Evolutionary conservation across 1,139 yeast genomes (phyloP).

Genomic region (Komagataea norvegica): DNA sequence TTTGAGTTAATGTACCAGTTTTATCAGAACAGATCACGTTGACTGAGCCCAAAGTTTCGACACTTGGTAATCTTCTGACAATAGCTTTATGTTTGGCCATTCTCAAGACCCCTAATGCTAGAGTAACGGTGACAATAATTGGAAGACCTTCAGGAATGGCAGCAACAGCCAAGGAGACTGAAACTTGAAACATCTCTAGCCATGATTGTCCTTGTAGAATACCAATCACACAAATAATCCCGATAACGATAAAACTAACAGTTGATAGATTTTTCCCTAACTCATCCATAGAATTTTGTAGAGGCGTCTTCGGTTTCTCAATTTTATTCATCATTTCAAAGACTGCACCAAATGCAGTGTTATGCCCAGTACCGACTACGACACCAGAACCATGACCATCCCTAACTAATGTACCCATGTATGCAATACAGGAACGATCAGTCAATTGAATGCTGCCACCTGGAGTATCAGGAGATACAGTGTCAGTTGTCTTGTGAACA

Average conservation of each 20-base stretch:
- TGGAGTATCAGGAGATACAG: slow-evolving; percentile 19
- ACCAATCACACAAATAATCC: slow-evolving; percentile 81
- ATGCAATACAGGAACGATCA: slow-evolving; percentile 73
- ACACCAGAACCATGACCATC: slow-evolving; percentile 92
- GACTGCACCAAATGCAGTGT: slow-evolving; percentile 85
- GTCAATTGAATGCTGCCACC: slow-evolving; percentile 44
- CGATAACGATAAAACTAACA: slow-evolving; percentile 80
- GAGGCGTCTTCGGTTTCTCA: slow-evolving; percentile 93
- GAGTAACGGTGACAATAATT: slow-evolving; percentile 90
- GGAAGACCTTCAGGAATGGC: slow-evolving; percentile 98
- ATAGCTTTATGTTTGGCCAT: slow-evolving; percentile 94
- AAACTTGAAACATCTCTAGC: slow-evolving; percentile 96
- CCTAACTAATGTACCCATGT: slow-evolving; percentile 93
- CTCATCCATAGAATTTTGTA: slow-evolving; percentile 91
- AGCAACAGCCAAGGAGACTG: slow-evolving; percentile 94
- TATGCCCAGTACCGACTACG: slow-evolving; percentile 84
- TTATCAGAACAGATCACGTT: slow-evolving; percentile 94
- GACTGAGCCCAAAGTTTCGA: slow-evolving; percentile 92
- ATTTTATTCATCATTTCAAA: slow-evolving; percentile 92
- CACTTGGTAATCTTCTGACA: slow-evolving; percentile 88
- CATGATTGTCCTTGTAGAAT: slow-evolving; percentile 85
- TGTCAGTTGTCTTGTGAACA: slow-evolving; percentile 54
- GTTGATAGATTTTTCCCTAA: slow-evolving; percentile 84
- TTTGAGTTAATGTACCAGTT: slow-evolving; percentile 92
- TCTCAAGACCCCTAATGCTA: slow-evolving; percentile 90